Evolutionary conservation across 2,329 filamentous ascomycete genomes (phyloP).

Genomic region (Septoria linicola): DNA sequence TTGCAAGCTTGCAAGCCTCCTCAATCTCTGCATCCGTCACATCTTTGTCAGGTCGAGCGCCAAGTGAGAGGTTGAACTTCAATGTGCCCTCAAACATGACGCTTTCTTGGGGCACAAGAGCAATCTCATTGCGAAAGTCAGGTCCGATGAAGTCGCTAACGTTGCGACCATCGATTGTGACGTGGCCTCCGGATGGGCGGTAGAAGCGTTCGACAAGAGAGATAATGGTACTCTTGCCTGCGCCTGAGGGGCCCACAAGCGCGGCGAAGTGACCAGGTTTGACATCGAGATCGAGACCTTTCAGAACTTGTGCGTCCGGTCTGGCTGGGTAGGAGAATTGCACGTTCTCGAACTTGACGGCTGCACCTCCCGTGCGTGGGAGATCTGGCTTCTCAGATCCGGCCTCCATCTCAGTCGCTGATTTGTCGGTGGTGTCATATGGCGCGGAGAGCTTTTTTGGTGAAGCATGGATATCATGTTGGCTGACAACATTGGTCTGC

Average conservation of each 20-base stretch:
- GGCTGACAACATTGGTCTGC: constrained; percentile 17
- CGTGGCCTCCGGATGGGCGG: constrained; percentile 61
- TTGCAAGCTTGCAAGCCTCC: constrained; percentile 65
- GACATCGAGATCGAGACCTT: constrained; percentile 36
- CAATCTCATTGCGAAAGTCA: constrained; percentile 45
- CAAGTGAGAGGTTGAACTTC: constrained; percentile 41
- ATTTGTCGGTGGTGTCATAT: background rate
- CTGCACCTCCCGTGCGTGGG: constrained; percentile 13
- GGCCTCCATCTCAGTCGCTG: constrained; percentile 17
- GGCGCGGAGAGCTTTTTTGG: constrained; percentile 1
- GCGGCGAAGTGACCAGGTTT: constrained; percentile 43
- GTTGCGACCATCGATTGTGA: constrained; percentile 53
- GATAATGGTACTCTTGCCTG: constrained; percentile 44
- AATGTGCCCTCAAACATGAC: constrained; percentile 50
- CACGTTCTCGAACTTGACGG: constrained; percentile 58
- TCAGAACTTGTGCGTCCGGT: constrained; percentile 58
- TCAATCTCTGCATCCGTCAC: constrained; percentile 62
- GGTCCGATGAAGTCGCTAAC: constrained; percentile 40
- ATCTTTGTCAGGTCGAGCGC: constrained; percentile 54
- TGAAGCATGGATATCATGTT: constrained; percentile 8
- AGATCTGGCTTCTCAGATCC: constrained; percentile 4
- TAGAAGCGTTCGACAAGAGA: constrained; percentile 53
- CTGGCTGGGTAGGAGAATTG: constrained; percentile 66
- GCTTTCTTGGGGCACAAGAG: constrained; percentile 50
- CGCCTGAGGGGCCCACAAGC: constrained; percentile 44